Percentiles rank a stretch among this genome's conserved stretches.
Evolutionary conservation across 2,329 filamentous ascomycete species (phyloP).

Genomic region (Thelonectria discophora): DNA sequence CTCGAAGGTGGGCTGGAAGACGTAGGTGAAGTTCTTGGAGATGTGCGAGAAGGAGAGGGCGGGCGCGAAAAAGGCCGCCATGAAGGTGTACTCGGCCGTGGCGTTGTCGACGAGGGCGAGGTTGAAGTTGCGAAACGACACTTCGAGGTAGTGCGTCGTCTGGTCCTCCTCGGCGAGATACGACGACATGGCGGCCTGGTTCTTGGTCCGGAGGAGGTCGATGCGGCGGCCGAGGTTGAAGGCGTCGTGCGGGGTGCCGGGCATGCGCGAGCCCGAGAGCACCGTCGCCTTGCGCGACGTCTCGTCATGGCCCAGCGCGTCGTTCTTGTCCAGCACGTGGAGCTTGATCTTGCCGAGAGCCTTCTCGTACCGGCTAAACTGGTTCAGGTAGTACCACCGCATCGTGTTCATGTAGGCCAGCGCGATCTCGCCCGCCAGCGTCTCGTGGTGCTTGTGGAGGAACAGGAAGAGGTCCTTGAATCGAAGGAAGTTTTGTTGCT

Average conservation of each 20-base stretch:
- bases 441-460: constrained; percentile 80
- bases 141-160: constrained; percentile 84
- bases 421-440: constrained; percentile 88
- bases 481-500: constrained; percentile 88
- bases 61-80: constrained; percentile 88
- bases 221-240: constrained; percentile 89
- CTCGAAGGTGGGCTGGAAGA: constrained; percentile 90
- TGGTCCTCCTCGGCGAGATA: constrained; percentile 93
- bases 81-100: constrained; percentile 92
- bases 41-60: constrained; percentile 78
- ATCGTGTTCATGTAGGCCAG: constrained; percentile 98
- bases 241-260: constrained; percentile 77
- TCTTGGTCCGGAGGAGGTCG: constrained; percentile 79
- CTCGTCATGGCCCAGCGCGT: constrained; percentile 84
- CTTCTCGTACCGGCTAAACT: constrained; percentile 88
- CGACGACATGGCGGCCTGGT: constrained; percentile 81
- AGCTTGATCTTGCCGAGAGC: constrained; percentile 86
- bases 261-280: constrained; percentile 56
- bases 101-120: constrained; percentile 93
- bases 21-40: constrained; percentile 83
- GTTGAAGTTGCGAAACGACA: constrained; percentile 94
- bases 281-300: constrained; percentile 70
- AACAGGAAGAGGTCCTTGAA: constrained; percentile 92
- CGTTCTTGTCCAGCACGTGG: constrained; percentile 82
- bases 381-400: constrained; percentile 95